Percentiles rank a stretch among this genome's conserved stretches.
These are phyloP conservation scores for Iris macrosiphon DNA, from an alignment of 106 monocot species.

Conservation along the genomic window DNA sequence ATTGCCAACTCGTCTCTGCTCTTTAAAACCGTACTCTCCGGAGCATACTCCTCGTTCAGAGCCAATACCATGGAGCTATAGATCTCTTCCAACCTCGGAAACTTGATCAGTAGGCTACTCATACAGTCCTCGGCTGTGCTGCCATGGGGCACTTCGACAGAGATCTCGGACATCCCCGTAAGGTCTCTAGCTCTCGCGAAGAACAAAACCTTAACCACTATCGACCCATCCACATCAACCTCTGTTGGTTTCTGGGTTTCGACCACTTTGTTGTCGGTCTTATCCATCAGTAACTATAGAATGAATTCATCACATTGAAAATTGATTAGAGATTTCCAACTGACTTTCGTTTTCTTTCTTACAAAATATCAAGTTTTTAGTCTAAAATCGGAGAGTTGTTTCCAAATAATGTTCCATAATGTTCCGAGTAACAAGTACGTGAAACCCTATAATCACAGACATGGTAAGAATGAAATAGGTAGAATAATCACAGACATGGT, in stretches of 20 bases:
- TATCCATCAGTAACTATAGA: too few species aligned
- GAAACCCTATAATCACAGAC: too few species aligned
- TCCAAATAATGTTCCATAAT: too few species aligned
- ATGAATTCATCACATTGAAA: too few species aligned
- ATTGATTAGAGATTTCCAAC: too few species aligned
- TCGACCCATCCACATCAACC: background rate
- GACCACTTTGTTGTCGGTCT: too few species aligned
- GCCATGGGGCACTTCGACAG: conserved; percentile 32
- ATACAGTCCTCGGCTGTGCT: conserved; percentile 64
- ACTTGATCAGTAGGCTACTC: conserved; percentile 33
- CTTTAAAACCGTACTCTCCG: conserved; percentile 39
- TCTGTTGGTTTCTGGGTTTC: background rate
- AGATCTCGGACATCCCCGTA: conserved; percentile 35
- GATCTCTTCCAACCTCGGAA: conserved; percentile 61
- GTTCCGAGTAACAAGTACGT: too few species aligned
- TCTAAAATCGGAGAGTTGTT: too few species aligned
- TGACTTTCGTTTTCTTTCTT: too few species aligned
- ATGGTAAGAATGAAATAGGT: too few species aligned
- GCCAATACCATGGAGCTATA: conserved; percentile 62
- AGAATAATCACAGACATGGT: too few species aligned
- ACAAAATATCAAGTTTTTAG: too few species aligned
- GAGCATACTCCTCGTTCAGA: conserved; percentile 80
- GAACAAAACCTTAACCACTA: conserved; percentile 69
- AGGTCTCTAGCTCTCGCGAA: conserved; percentile 90
- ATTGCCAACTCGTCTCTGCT: conserved; percentile 86